phyloP scores from a whole-genome alignment of 2,329 filamentous ascomycete species.

The Aspergillus sp. region DNA sequence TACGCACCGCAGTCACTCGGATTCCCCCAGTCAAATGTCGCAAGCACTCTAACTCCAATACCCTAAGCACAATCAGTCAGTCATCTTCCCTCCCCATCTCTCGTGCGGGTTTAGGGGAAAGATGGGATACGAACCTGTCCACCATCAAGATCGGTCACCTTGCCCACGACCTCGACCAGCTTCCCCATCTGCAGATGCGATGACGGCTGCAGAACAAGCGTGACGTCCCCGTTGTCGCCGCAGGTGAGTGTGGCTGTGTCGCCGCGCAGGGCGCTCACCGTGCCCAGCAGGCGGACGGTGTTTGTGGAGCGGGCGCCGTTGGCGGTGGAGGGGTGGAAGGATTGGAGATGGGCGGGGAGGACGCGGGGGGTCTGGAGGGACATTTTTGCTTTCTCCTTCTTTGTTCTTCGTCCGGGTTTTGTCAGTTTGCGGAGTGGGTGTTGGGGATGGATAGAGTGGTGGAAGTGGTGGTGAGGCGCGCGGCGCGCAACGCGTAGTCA shows the following conservation, averaged over 20 bases:
- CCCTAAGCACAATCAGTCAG: constrained; percentile 22
- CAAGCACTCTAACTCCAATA: constrained; percentile 41
- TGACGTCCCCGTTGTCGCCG: constrained; percentile 65
- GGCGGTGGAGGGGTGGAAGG: constrained; percentile 58
- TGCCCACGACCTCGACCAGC: constrained; percentile 47
- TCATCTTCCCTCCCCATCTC: too few relatives aligned
- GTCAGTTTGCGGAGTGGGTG: neutral
- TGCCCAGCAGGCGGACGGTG: constrained; percentile 82
- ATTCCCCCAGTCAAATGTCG: constrained; percentile 42
- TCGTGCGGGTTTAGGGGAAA: neutral
- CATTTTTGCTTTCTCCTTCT: constrained; percentile 49
- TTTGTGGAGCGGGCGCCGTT: constrained; percentile 43
- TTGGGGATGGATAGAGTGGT: neutral
- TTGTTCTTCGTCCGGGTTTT: neutral
- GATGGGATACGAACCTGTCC: constrained; percentile 23
- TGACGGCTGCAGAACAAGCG: constrained; percentile 65
- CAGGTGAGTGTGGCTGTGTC: constrained; percentile 78
- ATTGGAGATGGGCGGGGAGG: constrained; percentile 73
- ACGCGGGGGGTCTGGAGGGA: constrained; percentile 76
- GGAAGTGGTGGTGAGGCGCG: neutral
- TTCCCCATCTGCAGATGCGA: constrained; percentile 44
- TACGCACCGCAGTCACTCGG: constrained; percentile 38
- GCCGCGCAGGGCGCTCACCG: constrained; percentile 76
- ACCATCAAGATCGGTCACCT: constrained; percentile 43
- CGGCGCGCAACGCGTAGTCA: constrained; percentile 20